Percentiles rank a stretch among this genome's conserved stretches.
These are phyloP conservation scores for Starmera stellimalicola DNA, from an alignment of 1,139 yeast species.

Conservation along the genomic window DNA sequence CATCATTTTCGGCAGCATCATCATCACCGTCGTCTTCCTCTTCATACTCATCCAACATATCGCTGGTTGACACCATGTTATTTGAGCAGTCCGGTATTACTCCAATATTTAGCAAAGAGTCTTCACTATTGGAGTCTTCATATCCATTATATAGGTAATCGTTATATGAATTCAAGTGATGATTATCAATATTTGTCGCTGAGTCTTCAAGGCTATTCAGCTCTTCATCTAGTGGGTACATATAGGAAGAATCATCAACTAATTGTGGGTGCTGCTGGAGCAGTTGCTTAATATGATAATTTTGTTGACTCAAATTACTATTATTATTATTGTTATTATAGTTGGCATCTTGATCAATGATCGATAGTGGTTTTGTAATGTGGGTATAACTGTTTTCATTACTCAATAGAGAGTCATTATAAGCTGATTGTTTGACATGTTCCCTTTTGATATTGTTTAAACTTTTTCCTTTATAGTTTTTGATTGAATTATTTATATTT, in stretches of 20 bases:
- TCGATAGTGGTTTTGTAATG: neutral
- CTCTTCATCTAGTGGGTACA: neutral
- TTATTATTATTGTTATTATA: neutral
- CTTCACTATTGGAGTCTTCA: too few species aligned
- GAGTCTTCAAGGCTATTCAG: neutral
- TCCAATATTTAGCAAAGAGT: too few species aligned
- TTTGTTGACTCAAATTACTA: neutral
- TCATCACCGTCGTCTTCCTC: neutral
- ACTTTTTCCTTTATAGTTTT: too few species aligned
- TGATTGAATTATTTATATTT: neutral
- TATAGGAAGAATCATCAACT: too few species aligned
- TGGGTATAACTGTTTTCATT: neutral
- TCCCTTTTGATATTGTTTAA: neutral
- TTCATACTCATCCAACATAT: slow-evolving; percentile 4
- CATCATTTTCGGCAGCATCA: neutral
- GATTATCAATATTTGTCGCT: neutral
- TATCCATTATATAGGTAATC: too few species aligned
- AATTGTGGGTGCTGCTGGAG: too few species aligned
- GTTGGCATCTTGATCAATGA: too few species aligned
- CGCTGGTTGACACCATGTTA: too few species aligned
- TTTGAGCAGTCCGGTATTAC: too few species aligned
- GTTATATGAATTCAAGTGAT: neutral
- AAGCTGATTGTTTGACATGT: neutral
- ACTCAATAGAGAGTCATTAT: neutral
- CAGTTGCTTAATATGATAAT: too few species aligned